Evolutionary conservation across 148 eudicot species (phyloP).

Genomic region (Bassia scoparia): DNA sequence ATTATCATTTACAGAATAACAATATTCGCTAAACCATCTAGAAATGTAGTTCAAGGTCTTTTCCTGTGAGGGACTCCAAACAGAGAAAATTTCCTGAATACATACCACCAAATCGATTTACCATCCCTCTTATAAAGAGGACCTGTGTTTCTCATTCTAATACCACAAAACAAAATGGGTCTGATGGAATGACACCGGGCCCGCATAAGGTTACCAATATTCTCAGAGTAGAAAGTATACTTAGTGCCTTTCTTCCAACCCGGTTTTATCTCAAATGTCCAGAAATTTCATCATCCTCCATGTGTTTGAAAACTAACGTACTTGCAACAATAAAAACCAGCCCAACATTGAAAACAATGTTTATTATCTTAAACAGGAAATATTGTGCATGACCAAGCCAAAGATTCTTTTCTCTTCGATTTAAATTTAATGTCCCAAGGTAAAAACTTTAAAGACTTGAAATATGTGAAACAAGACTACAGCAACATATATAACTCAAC

Average conservation of each 20-base stretch:
- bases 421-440: background rate
- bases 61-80: conserved; percentile 79
- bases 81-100: conserved; percentile 62
- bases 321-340: conserved; percentile 33
- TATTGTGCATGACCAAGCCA: background rate
- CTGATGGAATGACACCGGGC: conserved; percentile 77
- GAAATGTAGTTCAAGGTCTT: conserved; percentile 54
- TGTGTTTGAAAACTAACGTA: conserved; percentile 36
- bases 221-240: conserved; percentile 69
- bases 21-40: conserved; percentile 60
- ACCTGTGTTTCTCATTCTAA: conserved; percentile 80
- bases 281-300: conserved; percentile 79
- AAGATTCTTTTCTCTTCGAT: background rate
- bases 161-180: conserved; percentile 62
- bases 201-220: conserved; percentile 78
- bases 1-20: conserved; percentile 50
- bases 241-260: conserved; percentile 93
- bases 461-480: background rate
- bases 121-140: conserved; percentile 56
- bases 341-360: background rate
- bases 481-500: background rate
- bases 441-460: background rate
- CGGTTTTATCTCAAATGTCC: conserved; percentile 62
- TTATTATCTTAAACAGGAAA: conserved; percentile 8
- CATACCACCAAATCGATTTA: conserved; percentile 58